Conservation (phyloP, 2,329 filamentous ascomycete genomes). For the Zymoseptoria crescenta region DNA sequence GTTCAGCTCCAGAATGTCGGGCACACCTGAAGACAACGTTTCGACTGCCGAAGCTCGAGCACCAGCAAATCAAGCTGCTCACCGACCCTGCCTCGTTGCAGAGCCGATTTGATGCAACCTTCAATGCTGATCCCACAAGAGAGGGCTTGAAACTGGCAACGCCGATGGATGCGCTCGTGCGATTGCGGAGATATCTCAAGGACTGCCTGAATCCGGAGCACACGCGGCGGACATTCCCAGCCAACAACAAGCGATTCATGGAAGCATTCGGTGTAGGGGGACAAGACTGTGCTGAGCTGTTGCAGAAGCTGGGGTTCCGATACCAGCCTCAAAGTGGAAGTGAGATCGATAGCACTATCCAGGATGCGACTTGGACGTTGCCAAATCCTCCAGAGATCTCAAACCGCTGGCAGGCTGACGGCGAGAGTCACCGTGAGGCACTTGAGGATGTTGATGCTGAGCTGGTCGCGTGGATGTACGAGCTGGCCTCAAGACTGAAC, state of each 20-base stretch:
- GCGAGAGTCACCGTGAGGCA: conserved; percentile 30
- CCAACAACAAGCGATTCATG: conserved; percentile 56
- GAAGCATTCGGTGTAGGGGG: conserved; percentile 47
- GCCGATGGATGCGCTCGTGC: conserved; percentile 48
- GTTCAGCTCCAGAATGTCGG: conserved; percentile 52
- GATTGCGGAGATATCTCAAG: conserved; percentile 51
- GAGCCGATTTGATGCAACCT: conserved; percentile 46
- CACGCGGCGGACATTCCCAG: conserved; percentile 48
- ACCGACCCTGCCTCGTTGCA: conserved; percentile 47
- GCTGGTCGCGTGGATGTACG: conserved; percentile 45
- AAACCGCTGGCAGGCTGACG: conserved; percentile 18
- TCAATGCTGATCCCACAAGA: conserved; percentile 45
- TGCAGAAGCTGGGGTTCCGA: conserved; percentile 52
- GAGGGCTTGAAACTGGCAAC: conserved; percentile 45
- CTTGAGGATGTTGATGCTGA: conserved; percentile 56
- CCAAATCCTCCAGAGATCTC: conserved; percentile 19
- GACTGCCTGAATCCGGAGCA: conserved; percentile 48
- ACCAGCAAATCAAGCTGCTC: conserved; percentile 44
- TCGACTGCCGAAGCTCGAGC: conserved; percentile 45
- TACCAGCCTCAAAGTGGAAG: not conserved
- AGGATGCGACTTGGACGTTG: conserved; percentile 22
- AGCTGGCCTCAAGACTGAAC: conserved; percentile 15
- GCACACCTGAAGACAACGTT: conserved; percentile 46
- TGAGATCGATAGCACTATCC: not conserved
- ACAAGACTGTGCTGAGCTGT: conserved; percentile 50